phyloP scores from a whole-genome alignment of 768 basidiomycete genomes.

The Rhizopogon roseolus region DNA sequence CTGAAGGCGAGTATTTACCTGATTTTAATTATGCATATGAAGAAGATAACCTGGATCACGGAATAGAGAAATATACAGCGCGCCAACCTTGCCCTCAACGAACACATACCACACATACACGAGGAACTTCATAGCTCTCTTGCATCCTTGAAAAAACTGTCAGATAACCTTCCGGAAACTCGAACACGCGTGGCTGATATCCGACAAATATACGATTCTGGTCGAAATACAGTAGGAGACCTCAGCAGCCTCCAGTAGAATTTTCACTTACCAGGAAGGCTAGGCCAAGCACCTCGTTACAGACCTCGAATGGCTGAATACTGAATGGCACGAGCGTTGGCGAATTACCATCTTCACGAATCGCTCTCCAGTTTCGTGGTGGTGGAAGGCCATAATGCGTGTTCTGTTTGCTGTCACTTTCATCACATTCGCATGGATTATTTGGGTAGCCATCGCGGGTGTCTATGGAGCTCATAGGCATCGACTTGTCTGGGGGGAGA shows the following conservation, averaged over 20 bases:
- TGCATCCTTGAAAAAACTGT: slow-evolving; percentile 51
- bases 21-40: background rate
- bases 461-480: slow-evolving; percentile 72
- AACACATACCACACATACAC: slow-evolving; percentile 60
- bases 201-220: slow-evolving; percentile 64
- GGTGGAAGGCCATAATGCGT: slow-evolving; percentile 65
- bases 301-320: slow-evolving; percentile 73
- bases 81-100: slow-evolving; percentile 51
- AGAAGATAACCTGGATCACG: background rate
- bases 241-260: background rate
- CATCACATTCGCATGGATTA: slow-evolving; percentile 52
- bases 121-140: slow-evolving; percentile 58
- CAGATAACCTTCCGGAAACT: slow-evolving; percentile 55
- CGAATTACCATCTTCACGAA: slow-evolving; percentile 70
- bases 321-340: slow-evolving; percentile 73
- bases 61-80: slow-evolving; percentile 52
- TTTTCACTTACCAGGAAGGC: background rate
- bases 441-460: slow-evolving; percentile 58
- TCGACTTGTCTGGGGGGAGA: slow-evolving; percentile 75
- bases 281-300: slow-evolving; percentile 64
- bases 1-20: slow-evolving; percentile 44
- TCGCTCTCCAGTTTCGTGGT: slow-evolving; percentile 65
- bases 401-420: slow-evolving; percentile 53
- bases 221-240: slow-evolving; percentile 53
- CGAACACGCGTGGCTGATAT: slow-evolving; percentile 60